Evolutionary conservation across 2,329 filamentous ascomycete species (phyloP), one percentile per base, ranked within the genome.

Genomic region (Arthrinium puccinioides): DNA sequence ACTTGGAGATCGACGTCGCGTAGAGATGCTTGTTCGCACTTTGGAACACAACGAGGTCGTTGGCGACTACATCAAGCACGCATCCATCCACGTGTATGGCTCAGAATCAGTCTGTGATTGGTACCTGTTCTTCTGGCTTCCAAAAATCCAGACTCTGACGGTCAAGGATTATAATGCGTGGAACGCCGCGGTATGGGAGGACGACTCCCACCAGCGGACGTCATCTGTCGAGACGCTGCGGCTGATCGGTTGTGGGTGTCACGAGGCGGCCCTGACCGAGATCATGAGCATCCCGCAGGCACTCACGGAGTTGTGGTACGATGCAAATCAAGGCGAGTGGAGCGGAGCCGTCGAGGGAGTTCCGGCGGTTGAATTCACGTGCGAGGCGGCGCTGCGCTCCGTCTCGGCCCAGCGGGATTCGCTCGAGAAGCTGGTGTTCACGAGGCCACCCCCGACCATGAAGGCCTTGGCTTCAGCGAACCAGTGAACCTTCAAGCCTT

Each of bases 371-470:
- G 31, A 23, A 8, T 33, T 33, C 11, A 33, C n/a, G 20, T 33
- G 31, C 31, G 31, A 33, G 31, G 31, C 31, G 4, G 31, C 18
- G 9, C 31, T 20, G n/a, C 31, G 31, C n/a, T 33, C 9, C 31
- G 9, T 33, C 20, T 9, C 20, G 14, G n/a, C 11, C 3, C 31
- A 33, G 6, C 9, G 20, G 6, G 31, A 16, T n/a, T 33, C 31
- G 31, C 31, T 33, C 20, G 31, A 6, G 14, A 23, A 24, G 20
- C 9, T 33, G 31, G 20, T 33, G 6, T 33, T 33, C n/a, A 33
- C n/a, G 6, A 20, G 31, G 20, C 31, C 31, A 21, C n/a, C n/a
- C 2, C 31, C 13, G n/a, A 4, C 1, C 31, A 24, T 10, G 31
- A 33, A 21, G 31, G 31, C 21, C n/a, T 33, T 7, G 31, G 31